Evolutionary conservation across 2,329 filamentous ascomycete species (phyloP).

Genomic region (Neocatenulostroma microsporum): DNA sequence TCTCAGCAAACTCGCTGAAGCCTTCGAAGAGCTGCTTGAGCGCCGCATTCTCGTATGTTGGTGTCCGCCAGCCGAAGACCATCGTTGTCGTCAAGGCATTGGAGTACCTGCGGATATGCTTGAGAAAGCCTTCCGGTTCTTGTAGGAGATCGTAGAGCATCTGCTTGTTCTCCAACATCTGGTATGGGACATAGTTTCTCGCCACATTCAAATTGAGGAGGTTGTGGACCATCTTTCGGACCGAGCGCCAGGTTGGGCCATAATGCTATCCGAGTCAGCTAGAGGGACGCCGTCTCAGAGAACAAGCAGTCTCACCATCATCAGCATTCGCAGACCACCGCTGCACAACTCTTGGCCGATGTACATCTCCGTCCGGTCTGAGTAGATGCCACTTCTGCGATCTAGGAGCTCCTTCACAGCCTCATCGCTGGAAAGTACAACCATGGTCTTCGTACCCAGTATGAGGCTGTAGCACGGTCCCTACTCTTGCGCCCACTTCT

Average conservation of each 20-base stretch:
- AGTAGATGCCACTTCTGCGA: constrained; percentile 17
- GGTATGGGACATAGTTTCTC: constrained; percentile 45
- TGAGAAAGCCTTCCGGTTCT: constrained; percentile 34
- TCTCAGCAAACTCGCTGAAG: constrained; percentile 36
- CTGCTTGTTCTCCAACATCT: constrained; percentile 49
- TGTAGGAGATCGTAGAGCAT: constrained; percentile 46
- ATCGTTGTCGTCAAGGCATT: constrained; percentile 45
- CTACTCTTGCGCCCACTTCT: constrained; percentile 47
- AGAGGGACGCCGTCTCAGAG: too few species aligned
- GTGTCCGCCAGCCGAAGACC: constrained; percentile 38
- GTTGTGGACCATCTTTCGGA: constrained; percentile 37
- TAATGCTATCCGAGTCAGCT: constrained; percentile 10
- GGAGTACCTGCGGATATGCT: constrained; percentile 43
- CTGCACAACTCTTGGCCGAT: constrained; percentile 13
- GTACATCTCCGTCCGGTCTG: constrained; percentile 17
- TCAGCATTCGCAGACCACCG: constrained; percentile 14
- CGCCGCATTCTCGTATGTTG: constrained; percentile 35
- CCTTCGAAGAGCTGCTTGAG: constrained; percentile 39
- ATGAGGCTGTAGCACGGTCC: constrained; percentile 35
- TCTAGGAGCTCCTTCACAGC: constrained; percentile 40
- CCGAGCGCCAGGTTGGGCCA: constrained; percentile 11
- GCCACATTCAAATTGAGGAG: constrained; percentile 43
- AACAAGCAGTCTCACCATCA: constrained; percentile 15
- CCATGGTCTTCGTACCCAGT: constrained; percentile 40
- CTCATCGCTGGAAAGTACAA: constrained; percentile 41